Conservation (phyloP, 805 yeast species). For the Starmerella bombicola region DNA sequence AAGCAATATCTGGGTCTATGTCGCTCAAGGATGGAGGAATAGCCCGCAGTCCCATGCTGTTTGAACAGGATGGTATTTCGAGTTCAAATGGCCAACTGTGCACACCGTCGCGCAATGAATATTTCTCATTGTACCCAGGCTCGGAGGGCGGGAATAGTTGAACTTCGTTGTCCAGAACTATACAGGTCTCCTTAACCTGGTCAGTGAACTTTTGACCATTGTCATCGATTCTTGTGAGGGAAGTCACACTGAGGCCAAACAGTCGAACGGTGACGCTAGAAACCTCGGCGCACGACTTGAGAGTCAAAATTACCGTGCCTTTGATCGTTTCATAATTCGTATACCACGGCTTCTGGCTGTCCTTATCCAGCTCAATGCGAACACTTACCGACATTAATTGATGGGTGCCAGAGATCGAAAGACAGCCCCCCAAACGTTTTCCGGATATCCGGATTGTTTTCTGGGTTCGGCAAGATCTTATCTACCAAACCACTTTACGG, state of each 20-base stretch:
- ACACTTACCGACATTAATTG: slow-evolving; percentile 6
- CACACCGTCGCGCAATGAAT: slow-evolving; percentile 29
- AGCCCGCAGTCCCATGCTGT: neutral
- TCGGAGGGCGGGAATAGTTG: slow-evolving; percentile 31
- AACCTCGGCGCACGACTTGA: slow-evolving; percentile 8
- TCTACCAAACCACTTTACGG: too few relatives aligned
- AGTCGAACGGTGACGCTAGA: slow-evolving; percentile 39
- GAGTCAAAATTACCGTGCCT: slow-evolving; percentile 13
- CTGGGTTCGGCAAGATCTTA: too few relatives aligned
- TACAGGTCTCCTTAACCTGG: slow-evolving; percentile 20
- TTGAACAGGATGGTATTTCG: slow-evolving; percentile 23
- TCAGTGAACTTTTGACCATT: slow-evolving; percentile 20
- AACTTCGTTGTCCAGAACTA: slow-evolving; percentile 24
- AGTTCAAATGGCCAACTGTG: slow-evolving; percentile 29
- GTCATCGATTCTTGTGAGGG: slow-evolving; percentile 29
- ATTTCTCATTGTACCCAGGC: slow-evolving; percentile 18
- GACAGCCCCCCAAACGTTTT: too few relatives aligned
- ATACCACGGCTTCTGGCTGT: slow-evolving; percentile 18
- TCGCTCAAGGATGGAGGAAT: slow-evolving; percentile 20
- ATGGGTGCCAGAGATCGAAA: too few relatives aligned
- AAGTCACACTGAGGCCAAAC: slow-evolving; percentile 58
- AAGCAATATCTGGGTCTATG: slow-evolving; percentile 12
- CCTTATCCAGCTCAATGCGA: slow-evolving; percentile 8
- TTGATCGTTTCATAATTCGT: slow-evolving; percentile 15
- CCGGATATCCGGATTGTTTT: too few relatives aligned